Evolutionary conservation across 495 filamentous ascomycete genomes (phyloP).

Genomic region (Bombardia bombarda): DNA sequence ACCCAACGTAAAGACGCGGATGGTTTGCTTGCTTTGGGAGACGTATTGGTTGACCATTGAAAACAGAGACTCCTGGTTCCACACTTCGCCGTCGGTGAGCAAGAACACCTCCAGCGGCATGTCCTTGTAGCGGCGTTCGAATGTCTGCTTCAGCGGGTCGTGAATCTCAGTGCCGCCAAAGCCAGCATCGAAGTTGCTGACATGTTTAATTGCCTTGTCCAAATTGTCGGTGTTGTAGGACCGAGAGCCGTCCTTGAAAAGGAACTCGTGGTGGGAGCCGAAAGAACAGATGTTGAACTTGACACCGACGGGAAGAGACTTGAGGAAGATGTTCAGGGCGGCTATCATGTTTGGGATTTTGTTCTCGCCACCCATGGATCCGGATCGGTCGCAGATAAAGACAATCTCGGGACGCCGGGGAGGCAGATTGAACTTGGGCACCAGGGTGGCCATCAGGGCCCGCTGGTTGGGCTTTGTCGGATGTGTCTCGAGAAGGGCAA

Average conservation of each 20-base stretch:
- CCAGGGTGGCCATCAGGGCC: conserved; percentile 59
- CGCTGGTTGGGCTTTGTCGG: conserved; percentile 50
- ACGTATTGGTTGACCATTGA: conserved; percentile 45
- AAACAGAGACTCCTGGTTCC: conserved; percentile 48
- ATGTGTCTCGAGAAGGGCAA: conserved; percentile 57
- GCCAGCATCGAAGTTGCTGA: conserved; percentile 39
- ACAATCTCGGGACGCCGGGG: conserved; percentile 53
- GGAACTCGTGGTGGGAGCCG: conserved; percentile 41
- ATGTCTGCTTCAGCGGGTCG: conserved; percentile 41
- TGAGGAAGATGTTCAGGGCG: conserved; percentile 60
- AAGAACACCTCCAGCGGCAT: conserved; percentile 57
- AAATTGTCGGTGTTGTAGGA: conserved; percentile 46
- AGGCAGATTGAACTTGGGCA: conserved; percentile 55
- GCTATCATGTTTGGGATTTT: conserved; percentile 47
- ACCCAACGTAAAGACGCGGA: conserved; percentile 59
- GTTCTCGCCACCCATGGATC: conserved; percentile 45
- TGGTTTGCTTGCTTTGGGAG: conserved; percentile 33
- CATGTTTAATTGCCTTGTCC: conserved; percentile 40
- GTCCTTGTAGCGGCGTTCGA: conserved; percentile 42
- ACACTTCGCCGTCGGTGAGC: conserved; percentile 66
- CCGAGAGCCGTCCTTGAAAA: conserved; percentile 49
- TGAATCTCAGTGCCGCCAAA: conserved; percentile 67
- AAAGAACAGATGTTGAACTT: conserved; percentile 75
- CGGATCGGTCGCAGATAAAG: conserved; percentile 62
- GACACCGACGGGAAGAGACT: conserved; percentile 56